A percentile compares a stretch with the other conserved stretches of the same genome.
Conservation (phyloP, 2,329 filamentous ascomycete species). For the Alternaria sp. region DNA sequence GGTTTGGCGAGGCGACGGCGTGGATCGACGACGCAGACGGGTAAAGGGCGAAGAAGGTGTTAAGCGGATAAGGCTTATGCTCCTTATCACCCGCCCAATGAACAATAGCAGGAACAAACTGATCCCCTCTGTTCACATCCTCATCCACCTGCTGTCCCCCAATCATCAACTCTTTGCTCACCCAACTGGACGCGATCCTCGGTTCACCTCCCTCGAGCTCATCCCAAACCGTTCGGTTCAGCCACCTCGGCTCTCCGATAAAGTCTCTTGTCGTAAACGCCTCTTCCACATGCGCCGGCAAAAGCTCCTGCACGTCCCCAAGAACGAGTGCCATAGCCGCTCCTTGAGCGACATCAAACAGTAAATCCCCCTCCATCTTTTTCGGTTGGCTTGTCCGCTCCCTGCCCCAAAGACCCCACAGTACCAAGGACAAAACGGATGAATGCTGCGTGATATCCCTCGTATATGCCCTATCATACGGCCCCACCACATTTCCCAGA, state of each 20-base stretch:
- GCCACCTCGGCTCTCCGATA: background rate
- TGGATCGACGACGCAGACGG: slow-evolving; percentile 53
- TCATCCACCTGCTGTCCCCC: slow-evolving; percentile 31
- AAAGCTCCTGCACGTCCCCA: background rate
- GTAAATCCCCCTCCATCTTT: slow-evolving; percentile 50
- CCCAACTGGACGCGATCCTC: slow-evolving; percentile 50
- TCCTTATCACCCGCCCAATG: slow-evolving; percentile 54
- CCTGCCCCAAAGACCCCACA: slow-evolving; percentile 54
- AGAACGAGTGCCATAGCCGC: slow-evolving; percentile 46
- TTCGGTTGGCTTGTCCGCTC: slow-evolving; percentile 48
- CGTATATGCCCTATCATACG: slow-evolving; percentile 50
- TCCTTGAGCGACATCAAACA: slow-evolving; percentile 52
- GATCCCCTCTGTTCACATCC: slow-evolving; percentile 24
- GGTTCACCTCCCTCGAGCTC: slow-evolving; percentile 37
- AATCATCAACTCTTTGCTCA: slow-evolving; percentile 53
- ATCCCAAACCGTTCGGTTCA: slow-evolving; percentile 27
- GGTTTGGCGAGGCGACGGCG: slow-evolving; percentile 46
- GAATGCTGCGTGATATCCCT: slow-evolving; percentile 51
- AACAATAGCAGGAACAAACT: slow-evolving; percentile 53
- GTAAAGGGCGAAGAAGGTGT: slow-evolving; percentile 26
- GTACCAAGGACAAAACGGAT: slow-evolving; percentile 51
- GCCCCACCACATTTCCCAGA: slow-evolving; percentile 45
- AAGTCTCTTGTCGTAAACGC: background rate
- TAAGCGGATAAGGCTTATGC: slow-evolving; percentile 35
- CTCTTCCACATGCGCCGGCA: background rate